Percentiles rank a stretch among this genome's conserved stretches.
phyloP scores from a whole-genome alignment of 2,329 filamentous ascomycete genomes.

The Fusarium tanahbumbuense region DNA sequence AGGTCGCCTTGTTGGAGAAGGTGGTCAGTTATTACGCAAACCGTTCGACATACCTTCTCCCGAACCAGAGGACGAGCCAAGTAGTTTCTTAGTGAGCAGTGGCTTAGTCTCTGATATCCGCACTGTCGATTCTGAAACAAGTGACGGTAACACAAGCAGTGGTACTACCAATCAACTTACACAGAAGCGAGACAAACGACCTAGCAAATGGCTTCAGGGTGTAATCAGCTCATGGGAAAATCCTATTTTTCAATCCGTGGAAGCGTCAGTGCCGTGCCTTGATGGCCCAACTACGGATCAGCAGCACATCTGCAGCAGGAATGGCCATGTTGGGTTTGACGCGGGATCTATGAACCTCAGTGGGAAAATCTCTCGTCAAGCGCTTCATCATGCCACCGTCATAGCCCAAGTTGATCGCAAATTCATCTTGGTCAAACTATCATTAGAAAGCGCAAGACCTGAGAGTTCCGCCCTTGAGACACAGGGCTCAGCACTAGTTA shows the following conservation, averaged over 20 bases:
- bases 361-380: constrained; percentile 69
- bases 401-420: constrained; percentile 90
- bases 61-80: constrained; percentile 17
- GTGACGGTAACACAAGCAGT: neutral
- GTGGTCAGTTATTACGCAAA: constrained; percentile 56
- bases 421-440: constrained; percentile 80
- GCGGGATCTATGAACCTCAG: constrained; percentile 46
- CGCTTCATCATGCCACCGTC: constrained; percentile 70
- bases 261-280: constrained; percentile 59
- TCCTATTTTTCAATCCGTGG: constrained; percentile 72
- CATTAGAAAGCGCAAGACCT: constrained; percentile 32
- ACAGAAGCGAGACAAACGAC: constrained; percentile 21
- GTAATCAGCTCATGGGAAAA: constrained; percentile 78
- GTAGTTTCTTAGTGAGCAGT: neutral
- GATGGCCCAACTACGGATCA: constrained; percentile 26
- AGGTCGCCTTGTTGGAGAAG: constrained; percentile 53
- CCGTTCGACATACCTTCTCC: constrained; percentile 57
- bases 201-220: constrained; percentile 67
- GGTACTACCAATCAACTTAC: neutral
- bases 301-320: constrained; percentile 1
- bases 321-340: constrained; percentile 46
- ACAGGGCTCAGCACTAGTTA: constrained; percentile 68
- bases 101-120: neutral
- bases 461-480: neutral
- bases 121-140: neutral